Evolutionary conservation across 768 basidiomycete species (phyloP).

Genomic region (Calocera viscosa): DNA sequence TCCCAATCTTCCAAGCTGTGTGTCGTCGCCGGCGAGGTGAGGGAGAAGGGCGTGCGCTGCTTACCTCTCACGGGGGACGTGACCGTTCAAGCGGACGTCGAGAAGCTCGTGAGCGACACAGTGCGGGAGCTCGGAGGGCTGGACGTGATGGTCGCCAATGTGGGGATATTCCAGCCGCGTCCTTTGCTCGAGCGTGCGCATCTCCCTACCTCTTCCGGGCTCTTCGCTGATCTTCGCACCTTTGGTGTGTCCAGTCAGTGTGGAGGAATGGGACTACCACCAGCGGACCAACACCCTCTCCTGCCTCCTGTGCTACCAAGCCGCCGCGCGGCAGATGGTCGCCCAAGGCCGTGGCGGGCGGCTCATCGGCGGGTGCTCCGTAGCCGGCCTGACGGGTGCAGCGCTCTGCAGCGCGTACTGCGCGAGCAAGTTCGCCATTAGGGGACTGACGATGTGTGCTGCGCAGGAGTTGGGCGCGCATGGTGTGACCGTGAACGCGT

Average conservation of each 20-base stretch:
- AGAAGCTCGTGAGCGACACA: not conserved
- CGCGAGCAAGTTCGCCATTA: conserved; percentile 34
- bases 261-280: conserved; percentile 26
- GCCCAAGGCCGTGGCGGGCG: conserved; percentile 31
- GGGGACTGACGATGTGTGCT: conserved; percentile 33
- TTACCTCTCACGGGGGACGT: conserved; percentile 10
- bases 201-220: not conserved
- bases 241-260: conserved; percentile 13
- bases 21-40: no score
- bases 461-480: conserved; percentile 28
- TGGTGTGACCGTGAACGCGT: conserved; percentile 27
- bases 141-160: conserved; percentile 38
- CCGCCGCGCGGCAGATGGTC: conserved; percentile 32
- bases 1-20: not conserved
- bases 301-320: conserved; percentile 32
- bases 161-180: conserved; percentile 22
- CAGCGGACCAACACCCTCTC: conserved; percentile 28
- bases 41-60: no score
- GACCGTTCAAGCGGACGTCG: conserved; percentile 5
- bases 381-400: conserved; percentile 9
- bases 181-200: conserved; percentile 23
- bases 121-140: conserved; percentile 15
- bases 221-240: not conserved
- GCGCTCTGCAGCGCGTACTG: conserved; percentile 23
- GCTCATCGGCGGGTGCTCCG: conserved; percentile 27